Base-by-base conservation (phyloP, 1,284 basidiomycete species). In the Moesziomyces sp. region DNA sequence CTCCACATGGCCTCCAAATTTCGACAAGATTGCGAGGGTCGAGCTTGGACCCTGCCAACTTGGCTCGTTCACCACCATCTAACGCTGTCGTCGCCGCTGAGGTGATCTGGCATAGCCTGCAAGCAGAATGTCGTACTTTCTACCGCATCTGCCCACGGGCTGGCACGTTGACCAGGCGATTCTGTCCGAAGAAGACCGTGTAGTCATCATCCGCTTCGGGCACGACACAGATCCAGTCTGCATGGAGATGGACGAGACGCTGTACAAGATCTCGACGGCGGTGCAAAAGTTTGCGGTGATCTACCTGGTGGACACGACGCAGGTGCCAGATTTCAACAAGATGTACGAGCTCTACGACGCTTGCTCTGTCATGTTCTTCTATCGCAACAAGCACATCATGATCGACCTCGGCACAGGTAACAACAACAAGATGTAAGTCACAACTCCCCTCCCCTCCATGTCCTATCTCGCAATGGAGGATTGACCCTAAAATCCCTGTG, bases 201-300 rank as follows among this genome's bases (percentile, higher is more conserved):
- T 97, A 40, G 96, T 99, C 42, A 92, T 94, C 63, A 90, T 98
- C 63, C 91, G 96, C 13, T 99, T 98, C 85, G 96, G 96, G 0
- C 92, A 96, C 84, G 95, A 97, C 85, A 67, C 73, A 16, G 93
- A 99, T 84, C 87, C 89, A 1, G 91, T 96, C 72, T 99, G 96
- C 86, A 98, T 98, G 97, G 91, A 91, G 38, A 97, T 98, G 94
- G 97, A 99, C 87, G 96, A 99, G 86, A 97, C 94, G 3, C 89
- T 99, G 19, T 93, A 94, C 85, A 88, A 89, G 13, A 91, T 97
- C 52, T 91, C 92, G 1, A 96, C 97, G 86, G 95, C 94, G 85
- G 94, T 99, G 4, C 94, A 97, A 86, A 98, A 99, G 86, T 98
- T 97, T 86, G 95, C 94, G 3, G 94, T 98, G 73, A 92, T 98